Conservation (phyloP, 371 early-diverging fungal species). For the Zychaea mexicana region DNA sequence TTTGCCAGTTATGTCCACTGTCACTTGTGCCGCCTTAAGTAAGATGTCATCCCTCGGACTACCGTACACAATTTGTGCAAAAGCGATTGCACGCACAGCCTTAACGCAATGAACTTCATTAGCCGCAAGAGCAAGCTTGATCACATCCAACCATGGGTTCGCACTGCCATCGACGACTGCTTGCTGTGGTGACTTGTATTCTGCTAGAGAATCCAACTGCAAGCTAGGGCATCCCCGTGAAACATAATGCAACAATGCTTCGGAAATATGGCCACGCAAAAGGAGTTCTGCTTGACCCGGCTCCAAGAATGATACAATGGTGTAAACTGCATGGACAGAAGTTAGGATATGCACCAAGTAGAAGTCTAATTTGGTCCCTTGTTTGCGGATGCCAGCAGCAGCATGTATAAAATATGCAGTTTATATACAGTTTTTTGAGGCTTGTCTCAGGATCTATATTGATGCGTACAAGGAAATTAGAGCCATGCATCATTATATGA, state of each 20-base stretch:
- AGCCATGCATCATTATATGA: too few species aligned
- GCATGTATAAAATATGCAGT: conserved; percentile 22
- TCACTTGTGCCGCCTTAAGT: conserved; percentile 40
- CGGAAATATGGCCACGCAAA: conserved; percentile 38
- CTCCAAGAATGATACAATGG: conserved; percentile 23
- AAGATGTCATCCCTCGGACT: conserved; percentile 14
- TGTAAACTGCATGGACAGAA: conserved; percentile 52
- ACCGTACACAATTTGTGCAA: conserved; percentile 43
- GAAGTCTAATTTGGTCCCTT: conserved; percentile 39
- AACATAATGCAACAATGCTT: conserved; percentile 38
- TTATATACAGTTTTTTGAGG: conserved; percentile 32
- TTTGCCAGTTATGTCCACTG: conserved; percentile 32
- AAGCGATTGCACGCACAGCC: conserved; percentile 46
- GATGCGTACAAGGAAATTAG: conserved; percentile 11
- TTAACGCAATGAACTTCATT: conserved; percentile 59
- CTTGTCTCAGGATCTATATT: conserved; percentile 25
- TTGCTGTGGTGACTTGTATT: conserved; percentile 18
- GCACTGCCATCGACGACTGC: not conserved
- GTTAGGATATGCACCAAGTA: conserved; percentile 58
- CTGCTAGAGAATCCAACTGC: conserved; percentile 31
- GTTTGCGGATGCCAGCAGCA: conserved; percentile 31
- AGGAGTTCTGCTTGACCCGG: conserved; percentile 38
- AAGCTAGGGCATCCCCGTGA: conserved; percentile 43
- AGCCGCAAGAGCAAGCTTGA: conserved; percentile 41
- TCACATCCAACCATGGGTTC: conserved; percentile 50